phyloP scores from a whole-genome alignment of 768 basidiomycete species.

The Trametopsis cervina region DNA sequence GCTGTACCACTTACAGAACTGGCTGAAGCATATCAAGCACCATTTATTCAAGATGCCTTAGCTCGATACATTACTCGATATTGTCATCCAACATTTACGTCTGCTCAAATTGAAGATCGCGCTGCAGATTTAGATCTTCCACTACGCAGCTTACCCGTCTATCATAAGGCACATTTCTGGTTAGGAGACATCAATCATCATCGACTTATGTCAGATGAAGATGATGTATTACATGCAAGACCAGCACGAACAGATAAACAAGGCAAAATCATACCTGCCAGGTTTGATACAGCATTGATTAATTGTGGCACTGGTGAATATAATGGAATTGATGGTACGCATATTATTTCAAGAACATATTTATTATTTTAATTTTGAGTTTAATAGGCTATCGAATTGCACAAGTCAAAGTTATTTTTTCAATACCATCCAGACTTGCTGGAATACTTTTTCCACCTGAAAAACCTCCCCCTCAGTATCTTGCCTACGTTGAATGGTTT shows the following conservation, averaged over 20 bases:
- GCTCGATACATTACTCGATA: not conserved
- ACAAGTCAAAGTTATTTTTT: constrained; percentile 22
- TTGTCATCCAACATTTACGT: not conserved
- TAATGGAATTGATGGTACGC: constrained; percentile 5
- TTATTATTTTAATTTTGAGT: too few relatives aligned
- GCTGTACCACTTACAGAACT: constrained; percentile 17
- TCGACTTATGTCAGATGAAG: constrained; percentile 1
- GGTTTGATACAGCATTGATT: constrained; percentile 7
- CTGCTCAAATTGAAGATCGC: not conserved
- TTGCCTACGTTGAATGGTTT: constrained; percentile 29
- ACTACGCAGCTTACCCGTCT: constrained; percentile 1
- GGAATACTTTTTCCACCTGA: constrained; percentile 2
- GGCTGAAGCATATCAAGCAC: constrained; percentile 19
- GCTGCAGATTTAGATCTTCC: not conserved
- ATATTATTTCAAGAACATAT: too few relatives aligned
- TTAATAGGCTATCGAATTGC: constrained; percentile 25
- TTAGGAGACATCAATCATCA: not conserved
- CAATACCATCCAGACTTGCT: constrained; percentile 9
- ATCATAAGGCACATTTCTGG: constrained; percentile 10
- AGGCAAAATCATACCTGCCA: not conserved
- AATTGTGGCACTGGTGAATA: constrained; percentile 1
- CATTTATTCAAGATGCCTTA: not conserved
- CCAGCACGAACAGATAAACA: not conserved
- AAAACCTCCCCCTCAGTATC: constrained; percentile 8
- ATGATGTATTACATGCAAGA: constrained; percentile 4